These are phyloP conservation scores for Rhodamnia argentea DNA, from an alignment of 345 rosid genomes.

Conservation along the genomic window DNA sequence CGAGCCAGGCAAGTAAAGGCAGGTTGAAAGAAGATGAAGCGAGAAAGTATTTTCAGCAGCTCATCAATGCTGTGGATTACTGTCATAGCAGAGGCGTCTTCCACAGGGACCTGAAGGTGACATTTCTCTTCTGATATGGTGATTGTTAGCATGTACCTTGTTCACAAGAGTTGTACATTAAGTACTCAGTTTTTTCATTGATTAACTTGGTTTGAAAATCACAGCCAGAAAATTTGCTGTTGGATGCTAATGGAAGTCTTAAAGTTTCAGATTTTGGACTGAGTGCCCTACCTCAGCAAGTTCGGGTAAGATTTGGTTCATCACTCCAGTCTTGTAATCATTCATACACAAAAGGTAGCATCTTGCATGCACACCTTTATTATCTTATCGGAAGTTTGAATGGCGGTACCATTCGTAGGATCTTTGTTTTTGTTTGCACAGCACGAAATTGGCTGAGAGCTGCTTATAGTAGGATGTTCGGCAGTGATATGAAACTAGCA, in stretches of 20 bases:
- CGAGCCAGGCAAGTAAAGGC: constrained; percentile 73
- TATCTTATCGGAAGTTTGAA: not conserved
- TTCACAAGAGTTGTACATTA: not conserved
- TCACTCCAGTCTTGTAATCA: not conserved
- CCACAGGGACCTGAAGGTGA: constrained; percentile 93
- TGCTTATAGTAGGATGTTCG: not conserved
- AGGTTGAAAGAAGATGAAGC: constrained; percentile 95
- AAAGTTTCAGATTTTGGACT: constrained; percentile 97
- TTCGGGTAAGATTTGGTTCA: constrained; percentile 51
- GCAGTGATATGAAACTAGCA: not conserved
- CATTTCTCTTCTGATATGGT: not conserved
- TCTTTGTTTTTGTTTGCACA: not conserved
- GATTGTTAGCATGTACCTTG: not conserved
- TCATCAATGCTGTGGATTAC: constrained; percentile 94
- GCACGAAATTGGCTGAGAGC: not conserved
- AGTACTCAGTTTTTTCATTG: not conserved
- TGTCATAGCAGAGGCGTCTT: constrained; percentile 95
- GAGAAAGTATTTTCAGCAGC: constrained; percentile 89
- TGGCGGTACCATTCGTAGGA: not conserved
- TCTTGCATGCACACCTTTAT: not conserved
- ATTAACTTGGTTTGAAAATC: constrained; percentile 6
- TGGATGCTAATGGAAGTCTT: constrained; percentile 78
- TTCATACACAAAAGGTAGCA: not conserved
- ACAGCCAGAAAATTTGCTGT: constrained; percentile 95
- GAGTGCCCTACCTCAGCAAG: constrained; percentile 99